Percentiles rank a stretch among this genome's conserved stretches.
Conservation (phyloP, 2,329 filamentous ascomycete genomes). For the Colletotrichum tabaci region DNA sequence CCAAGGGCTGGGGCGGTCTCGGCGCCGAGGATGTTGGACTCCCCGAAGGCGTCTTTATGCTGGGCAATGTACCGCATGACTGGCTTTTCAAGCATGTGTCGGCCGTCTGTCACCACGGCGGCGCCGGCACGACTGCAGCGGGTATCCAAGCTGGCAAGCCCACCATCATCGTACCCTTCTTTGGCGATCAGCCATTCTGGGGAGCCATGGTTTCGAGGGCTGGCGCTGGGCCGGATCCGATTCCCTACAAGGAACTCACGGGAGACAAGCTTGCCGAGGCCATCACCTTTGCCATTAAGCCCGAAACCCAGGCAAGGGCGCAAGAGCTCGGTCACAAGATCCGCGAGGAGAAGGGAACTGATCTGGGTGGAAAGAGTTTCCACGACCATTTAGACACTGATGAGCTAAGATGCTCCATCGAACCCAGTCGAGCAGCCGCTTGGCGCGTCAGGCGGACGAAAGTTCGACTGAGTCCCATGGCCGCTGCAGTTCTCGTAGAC, state of each 20-base stretch:
- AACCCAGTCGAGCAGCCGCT: constrained; percentile 77
- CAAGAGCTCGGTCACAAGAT: constrained; percentile 75
- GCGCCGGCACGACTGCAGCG: constrained; percentile 88
- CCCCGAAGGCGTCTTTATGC: constrained; percentile 85
- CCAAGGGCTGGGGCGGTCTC: constrained; percentile 90
- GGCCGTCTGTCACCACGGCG: constrained; percentile 88
- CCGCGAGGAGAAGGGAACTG: constrained; percentile 74
- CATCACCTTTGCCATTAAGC: constrained; percentile 72
- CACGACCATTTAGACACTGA: constrained; percentile 79
- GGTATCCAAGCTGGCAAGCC: constrained; percentile 86
- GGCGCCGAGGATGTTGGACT: constrained; percentile 79
- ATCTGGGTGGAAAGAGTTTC: constrained; percentile 77
- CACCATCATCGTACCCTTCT: constrained; percentile 89
- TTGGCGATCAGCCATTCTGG: constrained; percentile 89
- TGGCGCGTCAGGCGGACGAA: constrained; percentile 82
- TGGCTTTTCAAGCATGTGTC: constrained; percentile 89
- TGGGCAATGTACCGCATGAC: constrained; percentile 89
- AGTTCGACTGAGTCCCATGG: constrained; percentile 79
- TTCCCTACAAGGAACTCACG: constrained; percentile 78
- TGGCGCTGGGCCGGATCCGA: constrained; percentile 79
- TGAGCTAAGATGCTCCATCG: constrained; percentile 77
- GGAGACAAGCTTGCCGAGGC: constrained; percentile 76
- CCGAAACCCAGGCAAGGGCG: constrained; percentile 71
- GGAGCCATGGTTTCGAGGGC: constrained; percentile 81
- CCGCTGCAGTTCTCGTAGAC: constrained; percentile 78